A percentile compares a stretch with the other conserved stretches of the same genome.
phyloP scores from a whole-genome alignment of 768 basidiomycete genomes.

The Russula brevipes region DNA sequence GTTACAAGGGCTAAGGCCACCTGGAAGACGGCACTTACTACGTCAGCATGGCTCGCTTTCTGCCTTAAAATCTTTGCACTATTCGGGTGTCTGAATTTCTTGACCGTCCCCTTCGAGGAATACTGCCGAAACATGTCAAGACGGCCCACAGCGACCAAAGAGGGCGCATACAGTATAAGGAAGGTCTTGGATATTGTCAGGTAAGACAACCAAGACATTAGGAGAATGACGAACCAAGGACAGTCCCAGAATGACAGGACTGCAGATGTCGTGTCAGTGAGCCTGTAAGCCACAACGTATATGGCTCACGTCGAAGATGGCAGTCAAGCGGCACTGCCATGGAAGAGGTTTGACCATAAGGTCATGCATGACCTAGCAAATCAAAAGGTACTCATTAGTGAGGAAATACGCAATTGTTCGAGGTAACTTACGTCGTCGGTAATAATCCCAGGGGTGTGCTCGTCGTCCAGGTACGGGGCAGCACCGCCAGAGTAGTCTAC shows the following conservation, averaged over 20 bases:
- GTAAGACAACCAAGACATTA: not conserved
- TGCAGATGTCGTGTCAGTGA: not conserved
- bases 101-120: not conserved
- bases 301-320: not conserved
- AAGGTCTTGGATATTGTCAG: no score
- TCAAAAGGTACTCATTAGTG: not conserved
- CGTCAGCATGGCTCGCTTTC: not conserved
- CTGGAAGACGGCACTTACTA: not conserved
- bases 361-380: not conserved
- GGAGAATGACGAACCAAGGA: not conserved
- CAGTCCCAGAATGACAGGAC: not conserved
- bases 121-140: not conserved
- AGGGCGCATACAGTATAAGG: no score
- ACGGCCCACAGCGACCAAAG: not conserved
- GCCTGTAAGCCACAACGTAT: not conserved
- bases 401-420: not conserved
- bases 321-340: not conserved
- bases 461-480: not conserved
- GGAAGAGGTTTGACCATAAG: not conserved
- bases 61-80: not conserved
- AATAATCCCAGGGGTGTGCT: not conserved
- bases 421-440: not conserved
- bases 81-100: not conserved
- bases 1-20: not conserved
- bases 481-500: not conserved